A percentile compares a stretch with the other conserved stretches of the same genome.
Conservation (phyloP, 2,329 filamentous ascomycete species). For the Scleromitrula shiraiana region DNA sequence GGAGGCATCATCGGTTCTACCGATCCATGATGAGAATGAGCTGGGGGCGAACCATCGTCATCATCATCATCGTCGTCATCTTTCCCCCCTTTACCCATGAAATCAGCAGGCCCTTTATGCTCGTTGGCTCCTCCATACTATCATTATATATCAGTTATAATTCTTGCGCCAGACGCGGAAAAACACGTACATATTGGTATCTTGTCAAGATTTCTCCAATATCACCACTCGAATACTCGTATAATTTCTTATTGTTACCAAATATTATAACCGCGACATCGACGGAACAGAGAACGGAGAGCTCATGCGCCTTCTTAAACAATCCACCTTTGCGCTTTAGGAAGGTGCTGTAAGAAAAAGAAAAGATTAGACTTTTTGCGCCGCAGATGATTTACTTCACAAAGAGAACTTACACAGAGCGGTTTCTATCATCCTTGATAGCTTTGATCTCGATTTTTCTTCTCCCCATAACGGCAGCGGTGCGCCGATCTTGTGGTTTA, state of each 20-base stretch:
- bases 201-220: constrained; percentile 84
- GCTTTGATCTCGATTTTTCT: constrained; percentile 99
- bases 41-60: constrained; percentile 64
- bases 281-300: constrained; percentile 95
- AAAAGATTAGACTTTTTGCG: constrained; percentile 11
- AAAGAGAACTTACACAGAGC: constrained; percentile 67
- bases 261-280: constrained; percentile 99
- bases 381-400: constrained; percentile 1
- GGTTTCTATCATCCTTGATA: constrained; percentile 97
- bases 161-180: constrained; percentile 6
- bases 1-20: constrained; percentile 53
- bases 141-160: constrained; percentile 16
- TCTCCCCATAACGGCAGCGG: constrained; percentile 65
- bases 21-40: constrained; percentile 31
- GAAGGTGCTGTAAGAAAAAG: constrained; percentile 62
- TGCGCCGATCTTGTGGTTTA: constrained; percentile 26
- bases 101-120: constrained; percentile 91
- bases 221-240: constrained; percentile 91
- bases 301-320: constrained; percentile 99
- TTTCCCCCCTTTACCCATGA: constrained; percentile 67
- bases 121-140: constrained; percentile 91
- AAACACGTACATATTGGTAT: constrained; percentile 75
- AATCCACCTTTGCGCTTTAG: constrained; percentile 96
- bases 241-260: constrained; percentile 97
- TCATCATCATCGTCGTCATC: constrained; percentile 71